Evolutionary conservation across 371 early-diverging fungal genomes (phyloP).

Genomic region (Coemansia sp.): DNA sequence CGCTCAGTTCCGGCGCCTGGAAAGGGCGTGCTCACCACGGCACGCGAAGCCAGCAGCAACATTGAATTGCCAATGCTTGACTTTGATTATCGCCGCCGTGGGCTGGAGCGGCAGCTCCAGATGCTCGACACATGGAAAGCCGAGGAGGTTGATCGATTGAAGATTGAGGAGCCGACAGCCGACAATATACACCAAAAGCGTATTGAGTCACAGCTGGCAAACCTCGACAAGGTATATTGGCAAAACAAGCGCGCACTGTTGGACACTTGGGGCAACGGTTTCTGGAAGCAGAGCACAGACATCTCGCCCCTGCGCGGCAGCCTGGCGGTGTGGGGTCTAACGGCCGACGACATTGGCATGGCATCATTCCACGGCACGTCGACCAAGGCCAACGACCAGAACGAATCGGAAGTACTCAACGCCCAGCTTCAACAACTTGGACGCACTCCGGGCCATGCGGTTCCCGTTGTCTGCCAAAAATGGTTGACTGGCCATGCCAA

Average conservation of each 20-base stretch:
- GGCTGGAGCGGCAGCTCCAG: constrained; percentile 71
- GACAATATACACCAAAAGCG: neutral
- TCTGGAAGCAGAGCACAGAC: constrained; percentile 74
- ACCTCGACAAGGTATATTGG: constrained; percentile 75
- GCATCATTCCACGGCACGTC: constrained; percentile 97
- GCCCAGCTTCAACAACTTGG: constrained; percentile 87
- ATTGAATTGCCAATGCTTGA: constrained; percentile 69
- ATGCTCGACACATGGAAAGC: constrained; percentile 80
- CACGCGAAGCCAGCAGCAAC: constrained; percentile 30
- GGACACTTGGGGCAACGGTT: constrained; percentile 80
- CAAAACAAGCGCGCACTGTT: constrained; percentile 80
- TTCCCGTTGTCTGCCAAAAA: constrained; percentile 89
- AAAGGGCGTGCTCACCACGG: constrained; percentile 86
- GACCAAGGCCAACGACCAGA: constrained; percentile 96
- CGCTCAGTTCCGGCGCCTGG: constrained; percentile 95
- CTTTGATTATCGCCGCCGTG: constrained; percentile 84
- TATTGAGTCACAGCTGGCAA: too few species aligned
- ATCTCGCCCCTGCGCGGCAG: constrained; percentile 91
- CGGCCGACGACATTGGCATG: constrained; percentile 90
- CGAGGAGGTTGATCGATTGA: constrained; percentile 55
- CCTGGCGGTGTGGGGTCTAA: constrained; percentile 84
- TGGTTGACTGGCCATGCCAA: constrained; percentile 95
- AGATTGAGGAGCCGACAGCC: neutral
- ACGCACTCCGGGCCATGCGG: constrained; percentile 82
- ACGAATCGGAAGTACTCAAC: constrained; percentile 90